phyloP scores from a whole-genome alignment of 83 land plant genomes.

The Thuja plicata region DNA sequence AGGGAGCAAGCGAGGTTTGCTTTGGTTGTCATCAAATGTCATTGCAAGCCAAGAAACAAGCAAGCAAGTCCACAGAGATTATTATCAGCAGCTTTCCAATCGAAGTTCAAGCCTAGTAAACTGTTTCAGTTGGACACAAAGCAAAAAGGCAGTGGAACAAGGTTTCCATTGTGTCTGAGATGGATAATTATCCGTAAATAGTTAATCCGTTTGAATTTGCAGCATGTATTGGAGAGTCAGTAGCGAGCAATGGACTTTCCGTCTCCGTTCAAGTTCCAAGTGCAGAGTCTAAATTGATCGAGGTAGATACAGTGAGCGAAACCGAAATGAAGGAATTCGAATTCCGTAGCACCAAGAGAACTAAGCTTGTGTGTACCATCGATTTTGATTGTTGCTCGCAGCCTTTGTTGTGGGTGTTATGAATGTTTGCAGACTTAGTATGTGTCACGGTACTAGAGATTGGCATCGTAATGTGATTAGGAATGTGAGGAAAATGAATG shows the following conservation, averaged over 20 bases:
- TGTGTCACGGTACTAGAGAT: slow-evolving; percentile 96
- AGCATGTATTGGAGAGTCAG: neutral
- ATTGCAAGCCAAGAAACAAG: neutral
- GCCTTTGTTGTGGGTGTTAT: slow-evolving; percentile 92
- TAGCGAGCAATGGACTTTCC: neutral
- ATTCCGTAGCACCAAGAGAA: slow-evolving; percentile 83
- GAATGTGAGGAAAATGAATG: slow-evolving; percentile 75
- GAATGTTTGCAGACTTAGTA: slow-evolving; percentile 94
- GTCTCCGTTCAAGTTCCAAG: neutral
- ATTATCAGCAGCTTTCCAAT: neutral
- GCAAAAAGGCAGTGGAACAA: neutral
- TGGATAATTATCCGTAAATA: neutral
- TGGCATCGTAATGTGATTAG: slow-evolving; percentile 92
- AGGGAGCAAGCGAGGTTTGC: neutral
- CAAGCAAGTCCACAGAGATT: neutral
- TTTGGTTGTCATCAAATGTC: neutral
- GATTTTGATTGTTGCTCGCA: slow-evolving; percentile 89
- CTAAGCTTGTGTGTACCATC: slow-evolving; percentile 93
- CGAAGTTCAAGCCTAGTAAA: neutral
- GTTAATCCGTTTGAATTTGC: neutral
- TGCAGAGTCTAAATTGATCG: slow-evolving; percentile 43
- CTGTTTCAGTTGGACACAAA: neutral
- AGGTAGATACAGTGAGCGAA: slow-evolving; percentile 90
- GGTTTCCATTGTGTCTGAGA: neutral
- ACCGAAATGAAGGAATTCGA: slow-evolving; percentile 95